phyloP scores from a whole-genome alignment of 768 basidiomycete species.

The Sarcodon sp. region DNA sequence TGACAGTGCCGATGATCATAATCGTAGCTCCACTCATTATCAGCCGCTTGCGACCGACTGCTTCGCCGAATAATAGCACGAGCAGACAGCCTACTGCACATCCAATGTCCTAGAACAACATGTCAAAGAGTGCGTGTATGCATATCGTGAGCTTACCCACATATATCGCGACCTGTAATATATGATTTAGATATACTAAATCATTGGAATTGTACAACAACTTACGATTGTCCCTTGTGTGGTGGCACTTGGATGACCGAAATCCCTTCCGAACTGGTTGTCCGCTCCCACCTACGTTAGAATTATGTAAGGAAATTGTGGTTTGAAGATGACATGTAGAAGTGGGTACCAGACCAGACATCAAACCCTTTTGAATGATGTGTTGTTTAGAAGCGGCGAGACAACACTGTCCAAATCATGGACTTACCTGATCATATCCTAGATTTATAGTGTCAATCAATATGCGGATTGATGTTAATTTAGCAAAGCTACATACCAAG shows the following conservation, averaged over 20 bases:
- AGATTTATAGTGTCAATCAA: too few species aligned
- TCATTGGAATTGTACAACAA: not conserved
- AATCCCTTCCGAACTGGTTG: constrained; percentile 26
- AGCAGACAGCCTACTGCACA: constrained; percentile 24
- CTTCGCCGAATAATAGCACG: constrained; percentile 25
- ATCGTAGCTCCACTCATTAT: constrained; percentile 23
- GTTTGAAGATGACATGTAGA: not conserved
- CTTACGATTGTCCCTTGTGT: constrained; percentile 25
- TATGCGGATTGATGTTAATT: too few species aligned
- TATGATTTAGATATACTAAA: not conserved
- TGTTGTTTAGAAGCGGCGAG: too few species aligned
- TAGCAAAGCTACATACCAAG: constrained; percentile 20
- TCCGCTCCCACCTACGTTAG: constrained; percentile 22
- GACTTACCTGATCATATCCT: too few species aligned
- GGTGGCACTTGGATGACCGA: constrained; percentile 22
- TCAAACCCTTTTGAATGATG: constrained; percentile 17
- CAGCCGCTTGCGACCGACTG: constrained; percentile 24
- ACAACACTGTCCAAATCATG: constrained; percentile 14
- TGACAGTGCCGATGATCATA: constrained; percentile 25
- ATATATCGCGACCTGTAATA: constrained; percentile 19
- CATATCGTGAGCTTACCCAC: constrained; percentile 8
- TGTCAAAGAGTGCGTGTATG: not conserved
- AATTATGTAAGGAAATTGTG: not conserved
- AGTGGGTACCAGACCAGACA: constrained; percentile 23
- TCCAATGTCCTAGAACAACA: constrained; percentile 21